Evolutionary conservation across 2,329 filamentous ascomycete species (phyloP), one percentile per base, ranked within the genome.

Genomic region (Juglanconis sp.): DNA sequence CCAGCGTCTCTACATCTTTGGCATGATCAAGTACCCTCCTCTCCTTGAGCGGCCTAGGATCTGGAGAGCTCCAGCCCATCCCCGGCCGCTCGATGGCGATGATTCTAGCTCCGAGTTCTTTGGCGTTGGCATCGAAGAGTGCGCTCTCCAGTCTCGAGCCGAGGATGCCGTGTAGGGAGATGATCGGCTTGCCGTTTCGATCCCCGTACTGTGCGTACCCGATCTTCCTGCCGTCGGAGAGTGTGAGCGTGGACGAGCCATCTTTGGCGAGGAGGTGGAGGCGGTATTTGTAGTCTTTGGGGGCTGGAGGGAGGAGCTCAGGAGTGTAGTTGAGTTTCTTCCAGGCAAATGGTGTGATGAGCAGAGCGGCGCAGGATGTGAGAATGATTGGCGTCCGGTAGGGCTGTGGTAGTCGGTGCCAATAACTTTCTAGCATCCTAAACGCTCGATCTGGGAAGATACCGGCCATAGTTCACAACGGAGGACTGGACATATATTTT

Each of bases 151-250:
- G 65, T 5, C 76, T 76, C 4, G 73, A 77, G 0, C 71, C 71
- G 0, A 77, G 77, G 56, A 73, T 76, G 8, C 77, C 77, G 63
- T 80, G 78, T 55, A 78, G 76, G 64, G 72, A 76, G 35, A 80
- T 64, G 1, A 77, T 57, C 0, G 74, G 72, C 5, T 68, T 63
- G 5, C 72, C 73, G 3, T 61, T 63, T 0, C 67, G 61, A 2
- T 62, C 47, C 8, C 77, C 77, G 49, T 73, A 77, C 56, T 77
- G 72, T 2, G 75, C 72, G 40, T 73, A 80, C 2, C 76, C 76
- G 5, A 80, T 67, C 1, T 60, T 65, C 3, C 77, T 74, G 5
- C 76, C 75, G 60, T 77, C 74, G 1, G 74, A 71, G 5, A 79
- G 71, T 2, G 55, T 69, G 57, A 76, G 66, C 5, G 30, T 17